Evolutionary conservation across 2,329 filamentous ascomycete species (phyloP), one percentile per base, ranked within the genome.

Genomic region (Sclerotinia borealis): DNA sequence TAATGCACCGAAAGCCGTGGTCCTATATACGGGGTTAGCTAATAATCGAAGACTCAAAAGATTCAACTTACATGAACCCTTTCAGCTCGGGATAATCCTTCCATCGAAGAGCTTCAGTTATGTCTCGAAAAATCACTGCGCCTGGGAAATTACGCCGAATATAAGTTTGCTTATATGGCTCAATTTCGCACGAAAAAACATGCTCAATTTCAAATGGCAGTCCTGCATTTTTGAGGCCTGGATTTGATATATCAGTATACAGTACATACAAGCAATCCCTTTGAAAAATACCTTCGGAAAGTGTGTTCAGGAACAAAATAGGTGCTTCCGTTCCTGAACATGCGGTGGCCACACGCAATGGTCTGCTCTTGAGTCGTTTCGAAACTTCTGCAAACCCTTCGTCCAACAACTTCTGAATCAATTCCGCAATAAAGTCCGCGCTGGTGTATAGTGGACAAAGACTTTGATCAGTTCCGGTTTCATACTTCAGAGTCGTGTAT

Each of bases 291-390:
- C 80, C 76, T 19, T 82, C 77, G 45, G 76, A 73, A 51, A 91
- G 75, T 72, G 87, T 77, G 17, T 84, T 76, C 17, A 92, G 72
- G 0, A 87, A 86, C 1, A 92, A 78, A 2, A 93, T 76, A 0
- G 90, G 90, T 5, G 85, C 85, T 68, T 93, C 90, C 0, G 90
- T 93, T 0, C 90, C 90, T 1, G 89, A 92, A 72, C 89, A 93
- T 78, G 92, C 85, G 0, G 90, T 93, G 0, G 82, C 89, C 31
- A 92, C 77, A 10, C 80, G 76, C 31, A 89, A 68, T 5, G 77
- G 71, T 8, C 77, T 71, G 2, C 71, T 71, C 10, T 74, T 69
- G 1, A 80, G 67, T 19, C 43, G 55, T 5, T 52, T n/a, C 3
- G 41, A 25, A 36, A 58, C 43, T 9, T 48, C 6, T 36, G n/a